Evolutionary conservation across 345 rosid genomes (phyloP).

Genomic region (Moricandia arvensis): DNA sequence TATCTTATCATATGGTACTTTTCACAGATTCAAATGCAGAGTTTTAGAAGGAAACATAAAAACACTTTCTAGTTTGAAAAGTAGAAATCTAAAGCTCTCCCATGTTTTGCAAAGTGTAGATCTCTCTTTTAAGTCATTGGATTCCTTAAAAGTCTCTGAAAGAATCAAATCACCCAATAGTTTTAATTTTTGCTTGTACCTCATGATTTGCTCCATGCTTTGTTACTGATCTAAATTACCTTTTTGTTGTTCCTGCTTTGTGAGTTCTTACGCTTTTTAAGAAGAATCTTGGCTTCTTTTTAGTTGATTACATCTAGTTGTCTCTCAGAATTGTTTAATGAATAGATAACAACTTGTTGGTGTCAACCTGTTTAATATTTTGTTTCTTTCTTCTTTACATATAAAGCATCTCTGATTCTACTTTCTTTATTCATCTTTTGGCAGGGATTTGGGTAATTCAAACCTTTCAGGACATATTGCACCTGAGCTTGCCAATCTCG

Average conservation of each 20-base stretch:
- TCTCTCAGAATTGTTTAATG: constrained; percentile 9
- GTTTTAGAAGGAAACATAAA: neutral
- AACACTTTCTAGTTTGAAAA: constrained; percentile 17
- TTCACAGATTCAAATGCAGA: neutral
- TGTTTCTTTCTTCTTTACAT: neutral
- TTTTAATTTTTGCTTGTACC: neutral
- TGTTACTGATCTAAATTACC: constrained; percentile 21
- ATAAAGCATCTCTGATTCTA: neutral
- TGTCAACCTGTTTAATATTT: neutral
- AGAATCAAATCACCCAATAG: constrained; percentile 15
- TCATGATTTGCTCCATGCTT: constrained; percentile 15
- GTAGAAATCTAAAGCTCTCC: constrained; percentile 17
- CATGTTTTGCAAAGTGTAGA: constrained; percentile 5
- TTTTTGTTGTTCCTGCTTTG: constrained; percentile 9
- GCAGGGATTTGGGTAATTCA: constrained; percentile 95
- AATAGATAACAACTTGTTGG: neutral
- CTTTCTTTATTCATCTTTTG: neutral
- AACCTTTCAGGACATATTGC: constrained; percentile 85
- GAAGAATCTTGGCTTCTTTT: constrained; percentile 1
- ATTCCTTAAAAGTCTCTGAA: constrained; percentile 23
- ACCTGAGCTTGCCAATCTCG: constrained; percentile 79
- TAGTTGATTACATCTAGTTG: constrained; percentile 5
- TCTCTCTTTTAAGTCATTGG: constrained; percentile 22
- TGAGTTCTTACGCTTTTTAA: neutral
- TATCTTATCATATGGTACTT: constrained; percentile 16